A percentile compares a stretch with the other conserved stretches of the same genome.
These are phyloP conservation scores for Pichia rugopelliculosa DNA, from an alignment of 805 yeast genomes.

Conservation along the genomic window DNA sequence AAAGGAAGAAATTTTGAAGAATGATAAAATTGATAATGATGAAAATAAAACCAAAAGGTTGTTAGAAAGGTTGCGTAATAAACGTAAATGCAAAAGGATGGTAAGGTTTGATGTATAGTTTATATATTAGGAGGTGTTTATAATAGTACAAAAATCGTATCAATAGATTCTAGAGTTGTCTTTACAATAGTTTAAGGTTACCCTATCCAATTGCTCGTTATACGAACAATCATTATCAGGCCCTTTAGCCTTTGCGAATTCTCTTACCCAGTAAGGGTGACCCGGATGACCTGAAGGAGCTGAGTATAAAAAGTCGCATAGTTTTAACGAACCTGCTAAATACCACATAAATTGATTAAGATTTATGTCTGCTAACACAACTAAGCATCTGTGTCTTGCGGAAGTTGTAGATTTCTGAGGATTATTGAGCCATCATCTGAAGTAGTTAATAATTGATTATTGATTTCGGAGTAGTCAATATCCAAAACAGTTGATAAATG, in stretches of 20 bases:
- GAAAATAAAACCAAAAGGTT: constrained; percentile 6
- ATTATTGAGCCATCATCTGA: constrained; percentile 53
- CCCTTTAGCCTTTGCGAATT: too few relatives aligned
- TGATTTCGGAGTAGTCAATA: constrained; percentile 35
- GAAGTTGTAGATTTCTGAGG: constrained; percentile 30
- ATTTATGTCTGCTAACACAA: too few relatives aligned
- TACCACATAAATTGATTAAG: too few relatives aligned
- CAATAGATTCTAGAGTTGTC: too few relatives aligned
- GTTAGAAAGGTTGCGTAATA: constrained; percentile 12
- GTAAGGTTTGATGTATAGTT: constrained; percentile 15
- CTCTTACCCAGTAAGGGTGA: too few relatives aligned
- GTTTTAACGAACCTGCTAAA: too few relatives aligned
- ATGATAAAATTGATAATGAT: neutral
- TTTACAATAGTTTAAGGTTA: too few relatives aligned
- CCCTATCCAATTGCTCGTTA: too few relatives aligned
- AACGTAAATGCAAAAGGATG: constrained; percentile 11
- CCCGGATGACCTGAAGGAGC: too few relatives aligned
- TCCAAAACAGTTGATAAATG: constrained; percentile 58
- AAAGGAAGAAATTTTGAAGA: constrained; percentile 9
- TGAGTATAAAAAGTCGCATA: too few relatives aligned
- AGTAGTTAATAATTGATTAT: constrained; percentile 36
- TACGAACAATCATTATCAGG: too few relatives aligned
- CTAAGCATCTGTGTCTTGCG: neutral
- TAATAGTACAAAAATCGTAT: neutral
- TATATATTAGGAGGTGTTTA: neutral